A percentile compares a stretch with the other conserved stretches of the same genome.
These are phyloP conservation scores for Malus hybrid DNA, from an alignment of 331 rosid genomes.

Conservation along the genomic window DNA sequence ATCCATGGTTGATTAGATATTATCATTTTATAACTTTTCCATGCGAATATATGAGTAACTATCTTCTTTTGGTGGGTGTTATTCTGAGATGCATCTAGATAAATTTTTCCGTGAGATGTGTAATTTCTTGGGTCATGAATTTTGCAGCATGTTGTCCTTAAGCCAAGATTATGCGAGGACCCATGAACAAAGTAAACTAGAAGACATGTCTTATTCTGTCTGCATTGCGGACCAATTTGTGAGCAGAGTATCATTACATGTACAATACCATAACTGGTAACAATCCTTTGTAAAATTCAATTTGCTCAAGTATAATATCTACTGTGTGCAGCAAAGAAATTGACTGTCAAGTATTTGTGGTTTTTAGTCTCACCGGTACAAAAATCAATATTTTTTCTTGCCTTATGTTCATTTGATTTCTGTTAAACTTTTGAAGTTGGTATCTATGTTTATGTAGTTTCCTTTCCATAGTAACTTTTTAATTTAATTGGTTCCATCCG, in stretches of 20 bases:
- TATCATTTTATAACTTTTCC: neutral
- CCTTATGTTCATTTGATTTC: neutral
- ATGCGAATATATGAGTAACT: neutral
- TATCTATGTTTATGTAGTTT: neutral
- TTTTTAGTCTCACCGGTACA: neutral
- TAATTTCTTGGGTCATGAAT: neutral
- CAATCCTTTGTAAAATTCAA: neutral
- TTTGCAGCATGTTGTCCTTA: conserved; percentile 73
- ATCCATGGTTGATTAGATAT: neutral
- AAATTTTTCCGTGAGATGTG: neutral
- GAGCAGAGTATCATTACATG: neutral
- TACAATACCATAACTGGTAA: neutral
- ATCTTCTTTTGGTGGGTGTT: neutral
- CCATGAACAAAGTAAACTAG: conserved; percentile 19
- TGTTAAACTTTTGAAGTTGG: neutral
- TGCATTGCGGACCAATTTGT: neutral
- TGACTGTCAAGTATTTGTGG: neutral
- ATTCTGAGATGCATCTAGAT: neutral
- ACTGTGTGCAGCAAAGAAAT: neutral
- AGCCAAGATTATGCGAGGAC: conserved; percentile 29
- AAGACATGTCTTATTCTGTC: conserved; percentile 7
- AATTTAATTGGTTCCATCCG: neutral
- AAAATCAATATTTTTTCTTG: neutral
- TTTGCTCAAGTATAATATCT: neutral
- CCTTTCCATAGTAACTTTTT: neutral